Evolutionary conservation across 768 basidiomycete species (phyloP), one percentile per base, ranked within the genome.

Genomic region (Boletus speciosus): DNA sequence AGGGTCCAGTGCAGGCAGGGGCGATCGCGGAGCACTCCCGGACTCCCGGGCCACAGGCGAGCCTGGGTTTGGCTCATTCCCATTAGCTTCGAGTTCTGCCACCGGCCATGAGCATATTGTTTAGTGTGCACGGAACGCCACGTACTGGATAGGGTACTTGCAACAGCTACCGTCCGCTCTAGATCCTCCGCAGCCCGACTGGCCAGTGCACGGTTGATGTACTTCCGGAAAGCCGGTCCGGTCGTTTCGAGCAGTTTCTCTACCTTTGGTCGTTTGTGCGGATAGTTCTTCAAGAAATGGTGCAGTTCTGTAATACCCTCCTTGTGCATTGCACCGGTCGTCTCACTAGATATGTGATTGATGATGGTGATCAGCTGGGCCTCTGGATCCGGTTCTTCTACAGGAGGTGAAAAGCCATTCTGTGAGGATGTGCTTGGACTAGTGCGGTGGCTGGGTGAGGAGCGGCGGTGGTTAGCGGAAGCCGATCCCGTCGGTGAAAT

Each of bases 271-370:
- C 82, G 81, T 66, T 92, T 93, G 62, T 92, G 84, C 0, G 93
- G 94, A 66, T 97, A 84, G 29, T 85, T 86, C 73, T 94, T 94
- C 64, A 98, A 72, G 76, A 94, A 98, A 35, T 93, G 86, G 68
- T 98, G 93, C 23, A 99, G 75, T 63, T 95, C 93, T 4, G 93
- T 95, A 52, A 98, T 94, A 4, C 93, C 92, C 69, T 96, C 92
- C 71, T 93, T 93, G 69, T 93, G 90, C 73, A 92, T 76, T 15
- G 90, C 89, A 15, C 89, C 90, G 5, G 91, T 90, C 23, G 90
- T 90, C 73, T 93, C 88, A 66, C 87, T 90, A 32, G 89, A 92
- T 54, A 91, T 91, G 66, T 93, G 88, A 39, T 84, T 85, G 63
- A 93, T 90, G 61, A 94, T 89, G 12, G 82, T 82, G 52, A 87